Conservation (phyloP, 768 basidiomycete species). For the Leccinum broughii region DNA sequence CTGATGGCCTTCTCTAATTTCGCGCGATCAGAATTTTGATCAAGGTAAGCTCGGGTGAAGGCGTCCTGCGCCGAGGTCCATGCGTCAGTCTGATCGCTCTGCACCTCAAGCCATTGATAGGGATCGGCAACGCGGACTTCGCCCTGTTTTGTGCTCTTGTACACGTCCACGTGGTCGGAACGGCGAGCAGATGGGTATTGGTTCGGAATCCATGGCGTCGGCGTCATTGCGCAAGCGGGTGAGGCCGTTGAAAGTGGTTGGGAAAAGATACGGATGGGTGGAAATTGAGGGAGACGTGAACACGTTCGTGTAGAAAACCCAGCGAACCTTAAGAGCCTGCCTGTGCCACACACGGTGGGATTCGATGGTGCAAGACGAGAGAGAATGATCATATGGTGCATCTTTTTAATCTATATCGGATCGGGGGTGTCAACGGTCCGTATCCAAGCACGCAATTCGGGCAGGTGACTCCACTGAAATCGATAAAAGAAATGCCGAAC, state of each 20-base stretch:
- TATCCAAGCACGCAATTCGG: constrained; percentile 10
- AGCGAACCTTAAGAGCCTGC: constrained; percentile 22
- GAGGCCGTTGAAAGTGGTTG: constrained; percentile 9
- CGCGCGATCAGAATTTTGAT: constrained; percentile 59
- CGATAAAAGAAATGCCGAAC: constrained; percentile 16
- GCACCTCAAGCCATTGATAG: constrained; percentile 72
- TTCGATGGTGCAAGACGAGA: constrained; percentile 2
- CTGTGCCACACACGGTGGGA: constrained; percentile 23
- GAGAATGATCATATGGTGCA: too few species aligned
- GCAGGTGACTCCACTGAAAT: constrained; percentile 15
- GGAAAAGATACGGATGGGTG: constrained; percentile 1
- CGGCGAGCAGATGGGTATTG: constrained; percentile 66
- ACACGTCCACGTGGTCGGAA: constrained; percentile 65
- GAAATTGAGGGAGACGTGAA: constrained; percentile 9
- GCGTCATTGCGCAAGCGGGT: constrained; percentile 32
- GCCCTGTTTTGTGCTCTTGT: constrained; percentile 63
- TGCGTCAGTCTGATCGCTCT: constrained; percentile 59
- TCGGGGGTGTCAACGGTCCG: constrained; percentile 31
- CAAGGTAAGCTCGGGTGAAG: constrained; percentile 60
- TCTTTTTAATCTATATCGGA: too few species aligned
- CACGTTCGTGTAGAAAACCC: constrained; percentile 11
- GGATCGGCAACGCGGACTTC: constrained; percentile 67
- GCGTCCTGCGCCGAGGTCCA: constrained; percentile 64
- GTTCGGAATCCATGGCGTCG: constrained; percentile 54
- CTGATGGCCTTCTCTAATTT: constrained; percentile 61